A percentile compares a stretch with the other conserved stretches of the same genome.
phyloP scores from a whole-genome alignment of 163 green algal genomes.

The Scenedesmus sp. region DNA sequence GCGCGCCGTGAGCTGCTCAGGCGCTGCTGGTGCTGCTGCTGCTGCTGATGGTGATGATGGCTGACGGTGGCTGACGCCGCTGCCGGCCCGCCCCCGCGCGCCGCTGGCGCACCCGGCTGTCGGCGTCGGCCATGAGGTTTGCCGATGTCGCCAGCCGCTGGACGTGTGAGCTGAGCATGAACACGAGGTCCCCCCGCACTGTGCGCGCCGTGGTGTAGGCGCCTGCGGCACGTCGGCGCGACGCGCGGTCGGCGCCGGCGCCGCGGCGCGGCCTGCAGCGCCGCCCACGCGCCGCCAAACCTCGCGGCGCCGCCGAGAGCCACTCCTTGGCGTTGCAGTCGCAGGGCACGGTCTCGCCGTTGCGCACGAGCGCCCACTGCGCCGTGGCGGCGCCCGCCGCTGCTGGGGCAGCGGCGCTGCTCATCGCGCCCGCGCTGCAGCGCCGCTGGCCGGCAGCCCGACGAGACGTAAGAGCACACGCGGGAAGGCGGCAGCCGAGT shows the following conservation, averaged over 20 bases:
- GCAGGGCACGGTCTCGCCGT: slow-evolving; percentile 19
- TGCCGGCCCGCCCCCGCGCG: no score
- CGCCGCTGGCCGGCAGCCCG: no score
- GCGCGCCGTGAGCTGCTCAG: no score
- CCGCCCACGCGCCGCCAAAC: neutral
- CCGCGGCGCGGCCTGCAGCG: neutral
- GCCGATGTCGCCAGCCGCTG: slow-evolving; percentile 60
- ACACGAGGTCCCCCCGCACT: slow-evolving; percentile 52
- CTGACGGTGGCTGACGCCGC: neutral
- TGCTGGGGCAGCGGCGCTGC: neutral
- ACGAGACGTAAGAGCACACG: no score
- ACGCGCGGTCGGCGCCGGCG: neutral
- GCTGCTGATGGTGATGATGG: neutral
- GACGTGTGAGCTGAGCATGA: slow-evolving; percentile 73
- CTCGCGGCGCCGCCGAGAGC: slow-evolving; percentile 18
- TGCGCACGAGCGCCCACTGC: slow-evolving; percentile 22
- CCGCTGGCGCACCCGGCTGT: slow-evolving; percentile 24
- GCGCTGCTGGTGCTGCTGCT: neutral
- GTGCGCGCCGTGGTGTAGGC: slow-evolving; percentile 78
- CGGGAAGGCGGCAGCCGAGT: no score
- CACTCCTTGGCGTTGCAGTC: neutral
- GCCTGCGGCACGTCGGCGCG: slow-evolving; percentile 56
- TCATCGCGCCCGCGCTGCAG: neutral
- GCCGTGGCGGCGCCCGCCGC: neutral
- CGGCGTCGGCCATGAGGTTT: slow-evolving; percentile 60